phyloP scores from a whole-genome alignment of 1,284 basidiomycete species.

The Anthracocystis panici-leucophaei region DNA sequence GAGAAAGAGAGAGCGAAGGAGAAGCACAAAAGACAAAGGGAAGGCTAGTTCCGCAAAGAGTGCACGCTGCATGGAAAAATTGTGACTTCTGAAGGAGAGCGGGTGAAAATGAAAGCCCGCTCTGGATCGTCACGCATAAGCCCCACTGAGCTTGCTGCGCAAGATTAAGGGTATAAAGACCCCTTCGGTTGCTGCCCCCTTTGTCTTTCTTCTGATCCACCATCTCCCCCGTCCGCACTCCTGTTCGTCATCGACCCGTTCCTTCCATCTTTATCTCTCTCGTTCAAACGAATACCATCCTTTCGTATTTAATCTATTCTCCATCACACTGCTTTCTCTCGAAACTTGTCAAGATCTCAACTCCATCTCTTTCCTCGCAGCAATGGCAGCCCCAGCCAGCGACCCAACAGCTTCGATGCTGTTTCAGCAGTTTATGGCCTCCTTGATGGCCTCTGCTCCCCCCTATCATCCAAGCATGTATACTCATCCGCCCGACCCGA shows the following conservation, averaged over 20 bases:
- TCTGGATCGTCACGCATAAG: constrained; percentile 13
- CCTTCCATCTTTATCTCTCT: no score
- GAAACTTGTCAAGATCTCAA: no score
- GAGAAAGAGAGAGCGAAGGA: not conserved
- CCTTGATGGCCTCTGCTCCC: not conserved
- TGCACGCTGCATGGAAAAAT: not conserved
- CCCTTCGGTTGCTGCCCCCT: no score
- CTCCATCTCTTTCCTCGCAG: no score
- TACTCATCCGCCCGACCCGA: not conserved
- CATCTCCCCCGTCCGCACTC: no score
- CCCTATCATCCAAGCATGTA: not conserved
- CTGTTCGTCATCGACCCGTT: no score
- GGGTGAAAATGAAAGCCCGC: not conserved
- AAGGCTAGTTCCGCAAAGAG: not conserved
- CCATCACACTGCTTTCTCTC: no score
- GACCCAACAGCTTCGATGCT: not conserved
- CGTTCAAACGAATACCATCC: no score
- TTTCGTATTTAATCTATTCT: no score
- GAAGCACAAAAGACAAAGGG: constrained; percentile 4
- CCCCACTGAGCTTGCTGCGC: not conserved
- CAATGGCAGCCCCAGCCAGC: not conserved
- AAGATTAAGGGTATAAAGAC: no score
- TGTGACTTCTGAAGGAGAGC: constrained; percentile 6
- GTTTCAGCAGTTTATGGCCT: constrained; percentile 1
- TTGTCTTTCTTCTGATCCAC: no score